Evolutionary conservation across 2,329 filamentous ascomycete genomes (phyloP), one percentile per base, ranked within the genome.

Genomic region (Fusarium xylarioides): DNA sequence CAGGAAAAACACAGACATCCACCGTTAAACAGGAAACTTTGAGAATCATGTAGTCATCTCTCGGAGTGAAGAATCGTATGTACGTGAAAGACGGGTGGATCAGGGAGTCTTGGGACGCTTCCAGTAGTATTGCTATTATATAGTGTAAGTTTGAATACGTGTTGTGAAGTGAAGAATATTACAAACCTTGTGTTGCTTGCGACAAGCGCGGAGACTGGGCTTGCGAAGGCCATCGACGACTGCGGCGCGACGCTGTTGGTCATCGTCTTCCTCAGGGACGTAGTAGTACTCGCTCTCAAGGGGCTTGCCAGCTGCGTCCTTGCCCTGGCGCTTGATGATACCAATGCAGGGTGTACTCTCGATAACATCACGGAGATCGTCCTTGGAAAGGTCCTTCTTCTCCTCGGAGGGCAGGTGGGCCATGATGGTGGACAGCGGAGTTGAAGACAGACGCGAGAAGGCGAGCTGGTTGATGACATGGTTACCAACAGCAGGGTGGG

Each of bases 251-350:
- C 95, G 90, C 79, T 92, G 90, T 71, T 91, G 88, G 79, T 98
- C 95, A 5, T 88, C 86, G 80, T 99, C 96, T 78, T 91, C 88
- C 81, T 98, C 95, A 0, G 95, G 93, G 12, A 98, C 87, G 79
- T 99, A 99, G 83, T 98, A 98, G 81, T 97, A 98, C 82, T 99
- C 95, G 85, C 93, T 97, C 86, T 99, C 95, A 2, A 99, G 88
- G 11, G 92, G 85, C 84, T 98, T 96, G 75, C 96, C 96, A 1
- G 96, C 95, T 10, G 96, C 96, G 80, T 99, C 96, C 82, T 98
- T 99, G 79, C 96, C 96, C 81, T 95, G 92, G 43, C 96, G 92
- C 57, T 89, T 87, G 77, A 99, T 97, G 81, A 96, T 92, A 52
- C 96, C 96, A 71, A 98, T 91, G 79, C 94, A 97, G 14, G 88